Percentiles rank a stretch among this genome's conserved stretches.
Conservation (phyloP, 768 basidiomycete species). For the Termitomyces sp. region DNA sequence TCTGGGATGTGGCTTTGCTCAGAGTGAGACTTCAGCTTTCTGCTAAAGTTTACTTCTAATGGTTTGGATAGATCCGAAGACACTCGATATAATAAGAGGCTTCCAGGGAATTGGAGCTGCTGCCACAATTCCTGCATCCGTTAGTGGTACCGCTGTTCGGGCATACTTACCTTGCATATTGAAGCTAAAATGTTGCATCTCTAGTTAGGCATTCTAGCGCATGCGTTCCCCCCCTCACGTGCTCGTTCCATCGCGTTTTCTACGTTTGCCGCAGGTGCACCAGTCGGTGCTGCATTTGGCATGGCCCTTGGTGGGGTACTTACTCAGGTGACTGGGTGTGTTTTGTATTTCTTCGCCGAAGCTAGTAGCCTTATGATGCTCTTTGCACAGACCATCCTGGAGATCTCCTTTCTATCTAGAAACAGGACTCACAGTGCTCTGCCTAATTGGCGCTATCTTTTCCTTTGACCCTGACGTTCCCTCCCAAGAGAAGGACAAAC, state of each 20-base stretch:
- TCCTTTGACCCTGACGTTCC: slow-evolving; percentile 57
- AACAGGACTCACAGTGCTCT: slow-evolving; percentile 49
- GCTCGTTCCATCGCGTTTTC: slow-evolving; percentile 77
- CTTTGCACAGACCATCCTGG: slow-evolving; percentile 48
- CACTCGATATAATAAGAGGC: slow-evolving; percentile 67
- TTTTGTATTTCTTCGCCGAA: background rate
- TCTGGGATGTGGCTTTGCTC: slow-evolving; percentile 59
- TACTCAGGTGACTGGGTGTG: slow-evolving; percentile 46
- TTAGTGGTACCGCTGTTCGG: slow-evolving; percentile 26
- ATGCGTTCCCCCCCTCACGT: slow-evolving; percentile 62
- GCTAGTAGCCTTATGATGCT: background rate
- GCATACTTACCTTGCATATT: background rate
- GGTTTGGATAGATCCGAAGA: slow-evolving; percentile 42
- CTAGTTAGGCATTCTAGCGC: slow-evolving; percentile 78
- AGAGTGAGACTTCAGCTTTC: slow-evolving; percentile 26
- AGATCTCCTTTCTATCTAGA: slow-evolving; percentile 56
- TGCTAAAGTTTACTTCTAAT: background rate
- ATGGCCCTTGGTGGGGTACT: slow-evolving; percentile 66
- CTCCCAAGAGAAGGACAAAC: slow-evolving; percentile 33
- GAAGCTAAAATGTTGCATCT: background rate
- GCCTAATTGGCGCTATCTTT: slow-evolving; percentile 47
- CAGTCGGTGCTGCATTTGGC: slow-evolving; percentile 74
- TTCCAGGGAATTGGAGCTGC: slow-evolving; percentile 80
- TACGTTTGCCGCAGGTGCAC: slow-evolving; percentile 80
- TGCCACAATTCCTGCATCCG: slow-evolving; percentile 68